Conservation (phyloP, 179 eudicot species). For the Gypsophila paniculata region DNA sequence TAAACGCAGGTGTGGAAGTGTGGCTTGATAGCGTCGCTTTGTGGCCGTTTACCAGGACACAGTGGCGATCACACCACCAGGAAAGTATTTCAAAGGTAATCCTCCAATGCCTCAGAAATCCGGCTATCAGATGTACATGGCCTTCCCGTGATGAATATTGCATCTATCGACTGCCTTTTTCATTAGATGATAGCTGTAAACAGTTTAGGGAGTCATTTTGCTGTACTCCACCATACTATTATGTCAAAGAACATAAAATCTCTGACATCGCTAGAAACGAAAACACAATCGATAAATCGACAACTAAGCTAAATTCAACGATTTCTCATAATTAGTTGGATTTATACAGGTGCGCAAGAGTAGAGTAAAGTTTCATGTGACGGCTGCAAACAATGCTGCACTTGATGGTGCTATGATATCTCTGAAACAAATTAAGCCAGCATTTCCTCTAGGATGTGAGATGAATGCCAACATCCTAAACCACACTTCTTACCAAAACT, state of each 20-base stretch:
- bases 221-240: too few relatives aligned
- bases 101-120: neutral
- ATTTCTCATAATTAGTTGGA: neutral
- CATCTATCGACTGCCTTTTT: too few relatives aligned
- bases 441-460: conserved; percentile 56
- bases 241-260: neutral
- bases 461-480: conserved; percentile 42
- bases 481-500: conserved; percentile 51
- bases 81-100: conserved; percentile 40
- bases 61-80: conserved; percentile 46
- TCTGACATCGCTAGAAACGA: neutral
- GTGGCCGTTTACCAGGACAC: conserved; percentile 46
- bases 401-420: conserved; percentile 37
- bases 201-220: too few relatives aligned
- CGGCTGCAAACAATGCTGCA: conserved; percentile 28
- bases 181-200: too few relatives aligned
- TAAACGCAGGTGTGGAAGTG: conserved; percentile 29
- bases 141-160: neutral
- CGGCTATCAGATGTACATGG: neutral
- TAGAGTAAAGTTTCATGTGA: conserved; percentile 35
- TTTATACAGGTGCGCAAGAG: conserved; percentile 39
- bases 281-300: neutral
- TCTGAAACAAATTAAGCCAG: conserved; percentile 28
- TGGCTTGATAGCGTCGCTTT: conserved; percentile 53
- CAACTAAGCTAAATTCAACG: neutral